Evolutionary conservation across 352 stramenopile species (phyloP).

Genomic region (Globisporangium emineosum): DNA sequence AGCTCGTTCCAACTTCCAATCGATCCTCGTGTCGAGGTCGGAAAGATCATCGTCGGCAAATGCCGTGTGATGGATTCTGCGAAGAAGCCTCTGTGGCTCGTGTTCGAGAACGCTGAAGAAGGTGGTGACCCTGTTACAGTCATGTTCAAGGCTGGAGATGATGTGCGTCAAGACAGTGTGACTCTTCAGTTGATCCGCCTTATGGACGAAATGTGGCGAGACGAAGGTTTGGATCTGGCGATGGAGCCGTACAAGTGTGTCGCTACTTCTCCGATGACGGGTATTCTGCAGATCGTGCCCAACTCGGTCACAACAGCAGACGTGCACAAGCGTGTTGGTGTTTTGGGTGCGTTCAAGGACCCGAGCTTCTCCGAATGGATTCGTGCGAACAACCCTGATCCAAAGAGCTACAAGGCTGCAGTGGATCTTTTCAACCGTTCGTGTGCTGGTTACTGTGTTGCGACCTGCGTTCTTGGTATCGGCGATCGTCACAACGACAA

Average conservation of each 20-base stretch:
- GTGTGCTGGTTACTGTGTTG: conserved; percentile 91
- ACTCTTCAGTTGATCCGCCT: conserved; percentile 91
- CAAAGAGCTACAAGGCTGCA: conserved; percentile 52
- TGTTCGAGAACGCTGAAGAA: conserved; percentile 87
- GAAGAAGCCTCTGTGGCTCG: conserved; percentile 88
- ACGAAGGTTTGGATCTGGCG: conserved; percentile 87
- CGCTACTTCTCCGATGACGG: conserved; percentile 87
- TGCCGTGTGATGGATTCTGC: conserved; percentile 89
- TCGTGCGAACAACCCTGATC: conserved; percentile 71
- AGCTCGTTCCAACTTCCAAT: conserved; percentile 86
- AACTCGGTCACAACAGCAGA: conserved; percentile 94
- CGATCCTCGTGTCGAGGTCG: conserved; percentile 80
- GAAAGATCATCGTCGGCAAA: conserved; percentile 83
- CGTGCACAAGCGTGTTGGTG: conserved; percentile 82
- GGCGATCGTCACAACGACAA: conserved; percentile 96
- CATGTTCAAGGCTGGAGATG: conserved; percentile 94
- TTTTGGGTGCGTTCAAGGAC: conserved; percentile 83
- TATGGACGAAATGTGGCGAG: conserved; percentile 93
- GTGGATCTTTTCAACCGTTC: conserved; percentile 88
- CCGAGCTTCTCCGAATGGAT: conserved; percentile 86
- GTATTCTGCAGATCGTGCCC: conserved; percentile 90
- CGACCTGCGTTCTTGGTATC: conserved; percentile 93
- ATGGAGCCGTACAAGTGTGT: conserved; percentile 93
- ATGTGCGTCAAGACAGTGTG: conserved; percentile 94
- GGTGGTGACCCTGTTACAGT: conserved; percentile 77